A percentile compares a stretch with the other conserved stretches of the same genome.
These are phyloP conservation scores for Mycena belliarum DNA, from an alignment of 768 basidiomycete species.

Conservation along the genomic window DNA sequence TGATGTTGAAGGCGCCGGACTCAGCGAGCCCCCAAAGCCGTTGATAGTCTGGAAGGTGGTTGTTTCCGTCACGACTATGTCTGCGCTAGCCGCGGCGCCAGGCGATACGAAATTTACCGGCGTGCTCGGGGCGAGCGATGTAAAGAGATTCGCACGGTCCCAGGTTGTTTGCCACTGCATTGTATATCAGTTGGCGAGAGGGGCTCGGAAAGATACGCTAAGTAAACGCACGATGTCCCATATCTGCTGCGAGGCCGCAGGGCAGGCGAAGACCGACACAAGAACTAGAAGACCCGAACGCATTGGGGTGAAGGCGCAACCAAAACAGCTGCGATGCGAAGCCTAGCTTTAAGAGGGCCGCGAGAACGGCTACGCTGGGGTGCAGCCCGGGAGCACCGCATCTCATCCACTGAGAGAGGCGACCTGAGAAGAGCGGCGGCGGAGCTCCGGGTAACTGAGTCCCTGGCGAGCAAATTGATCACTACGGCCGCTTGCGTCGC, in stretches of 20 bases:
- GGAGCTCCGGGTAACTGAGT: neutral
- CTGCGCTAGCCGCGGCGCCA: conserved; percentile 55
- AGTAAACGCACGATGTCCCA: conserved; percentile 48
- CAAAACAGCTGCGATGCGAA: neutral
- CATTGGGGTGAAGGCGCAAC: neutral
- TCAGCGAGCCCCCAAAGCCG: conserved; percentile 59
- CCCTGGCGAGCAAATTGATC: neutral
- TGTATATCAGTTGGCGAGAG: conserved; percentile 1
- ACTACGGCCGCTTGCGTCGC: neutral
- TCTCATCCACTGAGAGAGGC: neutral
- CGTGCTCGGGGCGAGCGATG: conserved; percentile 42
- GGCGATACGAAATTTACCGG: conserved; percentile 61
- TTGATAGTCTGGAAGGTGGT: conserved; percentile 58
- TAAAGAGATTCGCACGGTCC: conserved; percentile 53
- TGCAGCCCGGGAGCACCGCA: no score
- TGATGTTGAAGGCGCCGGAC: conserved; percentile 45
- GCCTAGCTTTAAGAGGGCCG: neutral
- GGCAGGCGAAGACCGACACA: conserved; percentile 12
- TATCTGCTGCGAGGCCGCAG: conserved; percentile 49
- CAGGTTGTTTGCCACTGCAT: conserved; percentile 61
- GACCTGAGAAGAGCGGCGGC: neutral
- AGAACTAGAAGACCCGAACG: neutral
- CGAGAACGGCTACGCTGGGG: neutral
- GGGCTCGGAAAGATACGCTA: neutral
- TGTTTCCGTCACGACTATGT: conserved; percentile 62